Percentiles rank a stretch among this genome's conserved stretches.
phyloP scores from a whole-genome alignment of 2,329 filamentous ascomycete genomes.

The Arthrinium puccinioides region DNA sequence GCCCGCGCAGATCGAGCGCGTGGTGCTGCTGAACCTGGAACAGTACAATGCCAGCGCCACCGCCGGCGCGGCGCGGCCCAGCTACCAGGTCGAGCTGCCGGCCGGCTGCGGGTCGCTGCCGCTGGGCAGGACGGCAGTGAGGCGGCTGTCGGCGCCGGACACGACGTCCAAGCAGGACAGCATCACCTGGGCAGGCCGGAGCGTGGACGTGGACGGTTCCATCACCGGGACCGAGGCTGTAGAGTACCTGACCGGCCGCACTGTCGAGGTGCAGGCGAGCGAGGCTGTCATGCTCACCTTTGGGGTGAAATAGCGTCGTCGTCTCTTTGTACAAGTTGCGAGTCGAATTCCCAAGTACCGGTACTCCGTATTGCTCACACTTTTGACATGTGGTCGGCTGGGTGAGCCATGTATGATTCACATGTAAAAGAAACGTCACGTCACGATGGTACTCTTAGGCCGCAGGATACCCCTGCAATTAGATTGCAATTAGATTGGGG shows the following conservation, averaged over 20 bases:
- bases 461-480: no score
- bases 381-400: no score
- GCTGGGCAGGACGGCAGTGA: background rate
- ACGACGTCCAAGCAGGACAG: background rate
- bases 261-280: background rate
- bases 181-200: conserved; percentile 1
- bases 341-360: no score
- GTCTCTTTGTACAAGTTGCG: no score
- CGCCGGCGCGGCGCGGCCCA: conserved; percentile 2
- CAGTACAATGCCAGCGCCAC: conserved; percentile 12
- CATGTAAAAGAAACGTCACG: no score
- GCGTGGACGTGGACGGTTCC: background rate
- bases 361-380: no score
- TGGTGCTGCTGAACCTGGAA: conserved; percentile 10
- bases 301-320: no score
- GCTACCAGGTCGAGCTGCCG: background rate
- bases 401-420: no score
- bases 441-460: no score
- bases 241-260: background rate
- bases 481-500: no score
- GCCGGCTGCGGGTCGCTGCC: background rate
- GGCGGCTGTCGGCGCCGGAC: background rate
- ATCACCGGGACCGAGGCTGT: background rate
- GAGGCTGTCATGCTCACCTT: no score
- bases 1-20: conserved; percentile 2